A percentile compares a stretch with the other conserved stretches of the same genome.
Conservation (phyloP, 805 yeast species). For the Metschnikowia baotianmanensis region DNA sequence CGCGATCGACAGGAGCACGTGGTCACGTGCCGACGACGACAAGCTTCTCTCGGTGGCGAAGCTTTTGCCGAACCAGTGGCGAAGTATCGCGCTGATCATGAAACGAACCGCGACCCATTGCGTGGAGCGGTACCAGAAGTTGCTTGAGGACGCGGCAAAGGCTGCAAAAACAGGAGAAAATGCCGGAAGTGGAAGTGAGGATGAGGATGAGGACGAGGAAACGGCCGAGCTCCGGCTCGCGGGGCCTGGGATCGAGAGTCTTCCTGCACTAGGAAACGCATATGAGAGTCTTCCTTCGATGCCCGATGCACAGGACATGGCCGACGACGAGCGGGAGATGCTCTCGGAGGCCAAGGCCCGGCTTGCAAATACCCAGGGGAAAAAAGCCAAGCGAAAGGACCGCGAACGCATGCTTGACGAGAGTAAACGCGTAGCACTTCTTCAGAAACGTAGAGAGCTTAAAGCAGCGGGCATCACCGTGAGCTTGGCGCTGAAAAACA, state of each 20-base stretch:
- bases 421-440: conserved; percentile 66
- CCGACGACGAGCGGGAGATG: conserved; percentile 90
- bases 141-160: conserved; percentile 50
- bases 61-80: conserved; percentile 89
- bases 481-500: conserved; percentile 50
- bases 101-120: conserved; percentile 87
- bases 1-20: conserved; percentile 54
- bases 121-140: conserved; percentile 75
- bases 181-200: too few species aligned
- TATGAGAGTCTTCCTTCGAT: conserved; percentile 79
- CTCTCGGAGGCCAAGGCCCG: conserved; percentile 92
- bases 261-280: conserved; percentile 42
- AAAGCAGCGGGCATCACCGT: conserved; percentile 73
- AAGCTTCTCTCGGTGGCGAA: conserved; percentile 63
- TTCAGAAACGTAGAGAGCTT: conserved; percentile 78
- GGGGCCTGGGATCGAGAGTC: conserved; percentile 54
- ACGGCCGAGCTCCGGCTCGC: conserved; percentile 36
- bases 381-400: conserved; percentile 87
- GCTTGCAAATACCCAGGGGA: conserved; percentile 88
- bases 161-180: too few species aligned
- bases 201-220: conserved; percentile 23
- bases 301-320: conserved; percentile 77
- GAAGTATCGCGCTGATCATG: conserved; percentile 76
- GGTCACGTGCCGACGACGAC: conserved; percentile 78
- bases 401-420: conserved; percentile 82